phyloP scores from a whole-genome alignment of 345 rosid genomes.

The Corymbia maculata region DNA sequence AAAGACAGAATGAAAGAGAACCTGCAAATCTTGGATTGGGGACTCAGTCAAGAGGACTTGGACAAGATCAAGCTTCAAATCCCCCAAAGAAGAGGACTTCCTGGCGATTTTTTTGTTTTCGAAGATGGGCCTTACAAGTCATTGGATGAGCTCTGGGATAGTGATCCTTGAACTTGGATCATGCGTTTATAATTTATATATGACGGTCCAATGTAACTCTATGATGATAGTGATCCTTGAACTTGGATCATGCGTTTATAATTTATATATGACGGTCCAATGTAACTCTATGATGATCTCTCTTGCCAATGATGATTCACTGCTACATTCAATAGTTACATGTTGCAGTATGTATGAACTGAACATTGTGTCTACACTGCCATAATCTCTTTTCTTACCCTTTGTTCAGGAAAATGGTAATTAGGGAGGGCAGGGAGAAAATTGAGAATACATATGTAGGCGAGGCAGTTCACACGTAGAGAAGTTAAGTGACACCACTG shows the following conservation, averaged over 20 bases:
- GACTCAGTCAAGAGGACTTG: background rate
- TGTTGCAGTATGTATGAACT: background rate
- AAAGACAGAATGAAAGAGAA: conserved; percentile 2
- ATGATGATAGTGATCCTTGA: background rate
- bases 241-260: background rate
- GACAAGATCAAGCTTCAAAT: background rate
- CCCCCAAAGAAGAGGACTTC: background rate
- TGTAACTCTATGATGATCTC: background rate
- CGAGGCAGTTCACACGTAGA: background rate
- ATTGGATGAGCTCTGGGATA: background rate
- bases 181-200: too few relatives aligned
- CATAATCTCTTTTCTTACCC: background rate
- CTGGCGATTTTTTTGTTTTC: background rate
- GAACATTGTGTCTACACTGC: background rate
- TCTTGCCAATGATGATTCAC: background rate
- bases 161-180: background rate
- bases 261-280: background rate
- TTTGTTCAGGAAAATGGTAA: background rate
- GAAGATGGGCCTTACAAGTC: conserved; percentile 3
- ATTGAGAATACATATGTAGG: background rate
- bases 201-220: too few relatives aligned
- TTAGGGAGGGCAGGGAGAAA: background rate
- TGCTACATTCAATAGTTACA: background rate
- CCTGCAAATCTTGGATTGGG: background rate
- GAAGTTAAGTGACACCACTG: background rate